Conservation (phyloP, 2,329 filamentous ascomycete species). For the Truncatella angustata region DNA sequence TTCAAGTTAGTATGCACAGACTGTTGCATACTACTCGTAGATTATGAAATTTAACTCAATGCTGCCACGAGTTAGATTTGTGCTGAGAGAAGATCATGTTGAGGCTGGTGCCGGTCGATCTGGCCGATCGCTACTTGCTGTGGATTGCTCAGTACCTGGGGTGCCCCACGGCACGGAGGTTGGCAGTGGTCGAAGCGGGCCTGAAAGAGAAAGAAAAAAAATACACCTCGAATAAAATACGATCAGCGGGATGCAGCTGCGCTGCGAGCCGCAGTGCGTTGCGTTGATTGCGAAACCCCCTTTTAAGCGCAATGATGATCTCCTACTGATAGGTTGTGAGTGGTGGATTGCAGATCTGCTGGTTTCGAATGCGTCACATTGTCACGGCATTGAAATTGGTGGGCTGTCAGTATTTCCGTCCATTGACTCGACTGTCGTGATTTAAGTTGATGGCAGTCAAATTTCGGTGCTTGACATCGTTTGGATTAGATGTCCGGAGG, state of each 20-base stretch:
- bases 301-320: background rate
- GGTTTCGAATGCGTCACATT: background rate
- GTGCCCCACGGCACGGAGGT: background rate
- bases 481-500: too few species aligned
- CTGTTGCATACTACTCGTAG: too few species aligned
- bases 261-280: background rate
- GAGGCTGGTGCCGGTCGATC: slow-evolving; percentile 5
- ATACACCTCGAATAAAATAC: background rate
- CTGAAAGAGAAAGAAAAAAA: too few species aligned
- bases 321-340: background rate
- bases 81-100: too few species aligned
- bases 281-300: background rate
- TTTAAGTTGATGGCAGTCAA: too few species aligned
- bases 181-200: background rate
- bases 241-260: background rate
- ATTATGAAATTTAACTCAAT: background rate
- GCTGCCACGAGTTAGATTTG: too few species aligned
- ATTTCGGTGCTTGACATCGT: too few species aligned
- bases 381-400: background rate
- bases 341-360: background rate
- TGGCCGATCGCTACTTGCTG: slow-evolving; percentile 8
- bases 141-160: background rate
- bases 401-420: background rate
- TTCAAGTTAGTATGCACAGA: background rate
- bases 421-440: too few species aligned